phyloP scores from a whole-genome alignment of 129 eudicot species.

The Dittrichia graveolens region DNA sequence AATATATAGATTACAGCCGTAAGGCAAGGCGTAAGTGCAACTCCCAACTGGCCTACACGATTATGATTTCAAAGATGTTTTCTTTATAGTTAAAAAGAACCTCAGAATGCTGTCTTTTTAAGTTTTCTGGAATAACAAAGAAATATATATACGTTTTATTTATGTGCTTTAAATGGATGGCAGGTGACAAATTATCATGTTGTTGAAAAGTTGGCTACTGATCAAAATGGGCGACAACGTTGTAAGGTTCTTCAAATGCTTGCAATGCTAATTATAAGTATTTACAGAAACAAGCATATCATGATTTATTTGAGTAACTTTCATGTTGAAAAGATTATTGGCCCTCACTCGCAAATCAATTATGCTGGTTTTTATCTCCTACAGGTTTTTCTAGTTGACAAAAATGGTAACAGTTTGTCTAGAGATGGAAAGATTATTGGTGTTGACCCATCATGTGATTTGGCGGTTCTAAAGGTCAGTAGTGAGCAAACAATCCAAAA shows the following conservation, averaged over 20 bases:
- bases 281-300: too few species aligned
- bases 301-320: too few species aligned
- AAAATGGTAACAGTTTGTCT: constrained; percentile 57
- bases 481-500: not conserved
- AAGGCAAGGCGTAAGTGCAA: not conserved
- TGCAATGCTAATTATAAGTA: not conserved
- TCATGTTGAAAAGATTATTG: too few species aligned
- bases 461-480: constrained; percentile 89
- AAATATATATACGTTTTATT: constrained; percentile 15
- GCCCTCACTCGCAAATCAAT: too few species aligned
- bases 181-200: constrained; percentile 98
- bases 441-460: constrained; percentile 78
- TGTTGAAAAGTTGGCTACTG: constrained; percentile 77
- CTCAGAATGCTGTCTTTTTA: not conserved
- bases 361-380: not conserved
- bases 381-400: constrained; percentile 70
- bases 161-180: not conserved
- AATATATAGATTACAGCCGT: not conserved
- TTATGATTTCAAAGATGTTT: not conserved
- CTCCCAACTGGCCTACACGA: not conserved
- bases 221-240: constrained; percentile 70
- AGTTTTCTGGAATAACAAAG: not conserved
- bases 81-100: too few species aligned
- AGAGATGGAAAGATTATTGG: constrained; percentile 75
- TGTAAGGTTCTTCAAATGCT: constrained; percentile 69